These are phyloP conservation scores for Boletus tylopilopsis DNA, from an alignment of 768 basidiomycete genomes.

Conservation along the genomic window DNA sequence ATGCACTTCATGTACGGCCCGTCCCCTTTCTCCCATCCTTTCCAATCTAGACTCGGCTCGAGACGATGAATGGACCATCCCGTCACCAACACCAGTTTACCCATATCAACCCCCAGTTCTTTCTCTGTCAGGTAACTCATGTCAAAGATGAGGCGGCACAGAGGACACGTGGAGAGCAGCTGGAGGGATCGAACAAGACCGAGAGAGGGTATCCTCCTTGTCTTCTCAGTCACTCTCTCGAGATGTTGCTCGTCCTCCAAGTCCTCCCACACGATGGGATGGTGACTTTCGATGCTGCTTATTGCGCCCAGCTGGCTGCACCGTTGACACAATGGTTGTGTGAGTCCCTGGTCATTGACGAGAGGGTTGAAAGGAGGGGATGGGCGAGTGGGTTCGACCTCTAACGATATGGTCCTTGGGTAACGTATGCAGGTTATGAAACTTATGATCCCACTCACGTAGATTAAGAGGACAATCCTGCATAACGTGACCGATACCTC, in stretches of 20 bases:
- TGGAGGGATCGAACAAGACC: slow-evolving; percentile 1
- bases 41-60: background rate
- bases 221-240: background rate
- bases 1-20: slow-evolving; percentile 8
- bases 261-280: slow-evolving; percentile 2
- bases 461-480: background rate
- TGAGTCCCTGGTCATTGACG: background rate
- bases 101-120: background rate
- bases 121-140: slow-evolving; percentile 1
- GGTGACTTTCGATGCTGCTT: background rate
- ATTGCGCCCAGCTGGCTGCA: background rate
- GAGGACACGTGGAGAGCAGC: slow-evolving; percentile 7
- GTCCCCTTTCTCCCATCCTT: background rate
- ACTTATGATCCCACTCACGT: no score
- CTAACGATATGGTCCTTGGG: background rate
- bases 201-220: background rate
- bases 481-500: slow-evolving; percentile 6
- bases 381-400: background rate
- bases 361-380: background rate
- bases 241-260: no score
- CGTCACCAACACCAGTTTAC: background rate
- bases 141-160: slow-evolving; percentile 14
- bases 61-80: slow-evolving; percentile 1
- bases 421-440: no score
- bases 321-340: background rate